Base-by-base conservation (phyloP, 176 grass and related monocot species). In the Puccinellia tenuiflora region DNA sequence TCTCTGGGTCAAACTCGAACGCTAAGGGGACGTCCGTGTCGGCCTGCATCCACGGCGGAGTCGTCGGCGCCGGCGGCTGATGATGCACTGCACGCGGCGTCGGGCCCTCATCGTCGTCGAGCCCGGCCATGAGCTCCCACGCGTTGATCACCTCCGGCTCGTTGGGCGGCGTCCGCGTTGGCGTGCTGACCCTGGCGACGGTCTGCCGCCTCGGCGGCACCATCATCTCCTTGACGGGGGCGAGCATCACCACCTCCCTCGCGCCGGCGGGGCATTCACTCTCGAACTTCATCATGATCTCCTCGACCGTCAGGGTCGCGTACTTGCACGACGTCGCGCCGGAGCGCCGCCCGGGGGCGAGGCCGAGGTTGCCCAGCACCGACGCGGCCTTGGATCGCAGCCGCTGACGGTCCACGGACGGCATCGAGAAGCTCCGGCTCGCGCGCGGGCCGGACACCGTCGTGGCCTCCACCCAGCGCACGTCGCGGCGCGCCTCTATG, bases 91-190 rank as follows among this genome's bases (percentile, higher is more conserved):
- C 68, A 40, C 80, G 40, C 37, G 90, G 76, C 45, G 78, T 85
- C 14, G 48, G 85, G 1, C 17, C 55, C 7, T 64, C 75, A 66
- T 90, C 69, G 66, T 92, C 87, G 30, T 95, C 85, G 68, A 88
- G 87, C 12, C 68, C 92, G 6, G 85, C 87, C 78, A 92, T 94
- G 68, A 92, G 89, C 73, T 90, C 92, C 81, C 89, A 92, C 22
- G 84, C 73, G 43, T 92, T 89, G 77, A 88, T 85, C 73, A 87
- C 81, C 81, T 94, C 90, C 10, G 90, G 90, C 68, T 90, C 88
- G 81, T 88, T 88, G 9, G 89, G 89, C 37, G 85, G 89, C 56
- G 89, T 91, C 69, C 71, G 46, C 55, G 81, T 91, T 35, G 82
- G 89, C 38, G 86, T 88, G 72, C 64, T 56, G 21, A 54, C 54